Base-by-base conservation (phyloP, 2,329 filamentous ascomycete species). In the Chrysoporthe puriensis region DNA sequence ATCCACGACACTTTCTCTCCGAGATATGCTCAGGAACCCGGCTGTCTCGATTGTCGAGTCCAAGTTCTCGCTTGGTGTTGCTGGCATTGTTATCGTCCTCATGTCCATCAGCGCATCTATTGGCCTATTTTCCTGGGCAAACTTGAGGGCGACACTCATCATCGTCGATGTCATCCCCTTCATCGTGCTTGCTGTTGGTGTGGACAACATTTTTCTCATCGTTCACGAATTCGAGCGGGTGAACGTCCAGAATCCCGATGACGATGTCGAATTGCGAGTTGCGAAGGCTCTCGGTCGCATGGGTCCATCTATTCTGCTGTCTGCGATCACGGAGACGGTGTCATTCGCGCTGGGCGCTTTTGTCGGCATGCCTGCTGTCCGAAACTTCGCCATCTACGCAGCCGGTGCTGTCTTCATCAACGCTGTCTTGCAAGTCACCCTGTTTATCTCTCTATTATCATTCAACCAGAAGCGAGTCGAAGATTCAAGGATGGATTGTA, bases 101-200 rank as follows among this genome's bases (percentile, higher is more conserved):
- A 97, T 99, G 94, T 98, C 95, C 1, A 97, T 99, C 60, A 93
- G 92, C 18, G 93, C 96, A 1, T 97, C 95, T 0, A 95, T 99
- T 64, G 96, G 96, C 0, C 83, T 99, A 54, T 99, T 98, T 76
- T 97, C 96, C 0, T 96, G 93, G 77, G 87, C 89, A 48, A 94
- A 94, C 1, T 88, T 99, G 74, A 97, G 97, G 79, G 96, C 95
- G 16, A 99, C 96, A 0, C 83, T 99, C 72, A 99, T 99, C 75
- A 99, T 99, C 70, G 95, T 96, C 4, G 96, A 99, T 76, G 96
- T 99, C 70, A 99, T 99, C 71, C 96, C 96, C 0, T 99, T 99
- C 79, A 90, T 99, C 71, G 95, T 99, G 11, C 83, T 99, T 26
- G 96, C 96, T 14, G 94, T 99, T 40, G 96, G 96, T 58, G 96